Base-by-base conservation (phyloP, 306 rosid species). In the Quercus rubra region DNA sequence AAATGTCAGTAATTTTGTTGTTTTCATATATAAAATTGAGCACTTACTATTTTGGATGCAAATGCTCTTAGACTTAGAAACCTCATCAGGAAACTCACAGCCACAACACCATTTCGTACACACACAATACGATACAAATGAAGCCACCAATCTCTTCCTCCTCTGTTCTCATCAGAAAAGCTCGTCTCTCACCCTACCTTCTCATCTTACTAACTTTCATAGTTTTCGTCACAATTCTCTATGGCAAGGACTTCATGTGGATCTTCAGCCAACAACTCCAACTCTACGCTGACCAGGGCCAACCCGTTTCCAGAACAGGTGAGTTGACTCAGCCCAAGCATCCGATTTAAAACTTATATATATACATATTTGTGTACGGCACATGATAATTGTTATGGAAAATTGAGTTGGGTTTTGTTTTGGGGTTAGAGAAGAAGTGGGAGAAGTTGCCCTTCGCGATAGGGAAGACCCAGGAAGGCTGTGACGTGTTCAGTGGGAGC, bases 151-250 rank as follows among this genome's bases (percentile, higher is more conserved):
- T 81, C 23, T 83, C 91, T 58, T 61, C 91, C 5, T 56, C 96
- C n/a, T 79, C 89, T 10, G 54, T 88, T 5, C 85, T 85, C 46
- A 7, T 38, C 43, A 77, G 81, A 52, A 95, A 87, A 56, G 58
- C 78, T 79, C 94, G 98, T 1, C 87, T 93, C 87, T 89, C 96
- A n/a, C 91, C 97, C 0, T 93, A 85, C 74, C 92, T 95, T 68
- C 80, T 93, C 85, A 85, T 91, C 74, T 82, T 95, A 14, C 28
- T 95, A 5, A 83, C 81, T 64, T 91, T 95, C 93, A 86, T 93
- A 17, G 74, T 93, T 91, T 89, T 95, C 76, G 96, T 90, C 70
- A 25, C 89, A 18, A 21, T 91, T 31, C 92, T 95, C 87, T 90
- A 90, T 76, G 90, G 94, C 62, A 81, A 87, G 70, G 93, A 91